phyloP scores from a whole-genome alignment of 2,329 filamentous ascomycete species.

The Neocucurbitaria cava region DNA sequence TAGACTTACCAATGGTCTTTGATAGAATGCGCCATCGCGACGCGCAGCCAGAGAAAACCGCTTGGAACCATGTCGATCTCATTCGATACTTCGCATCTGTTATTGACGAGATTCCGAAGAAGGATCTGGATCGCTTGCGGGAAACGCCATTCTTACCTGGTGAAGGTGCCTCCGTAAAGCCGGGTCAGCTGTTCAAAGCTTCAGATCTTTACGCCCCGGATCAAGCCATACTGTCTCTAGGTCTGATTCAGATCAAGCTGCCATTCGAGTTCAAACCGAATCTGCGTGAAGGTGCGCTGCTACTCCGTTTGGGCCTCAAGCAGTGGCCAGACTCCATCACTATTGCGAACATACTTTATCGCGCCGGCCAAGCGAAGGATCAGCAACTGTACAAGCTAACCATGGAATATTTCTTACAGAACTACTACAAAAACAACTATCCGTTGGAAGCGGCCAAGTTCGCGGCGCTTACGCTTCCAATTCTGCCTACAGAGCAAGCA shows the following conservation, averaged over 20 bases:
- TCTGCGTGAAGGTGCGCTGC: conserved; percentile 72
- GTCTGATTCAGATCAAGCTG: conserved; percentile 65
- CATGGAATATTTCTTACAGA: conserved; percentile 81
- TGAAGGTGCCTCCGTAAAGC: conserved; percentile 50
- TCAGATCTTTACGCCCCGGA: conserved; percentile 47
- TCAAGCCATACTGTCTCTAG: conserved; percentile 38
- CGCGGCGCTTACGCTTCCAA: conserved; percentile 51
- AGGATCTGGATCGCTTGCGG: conserved; percentile 80
- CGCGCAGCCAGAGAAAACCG: conserved; percentile 58
- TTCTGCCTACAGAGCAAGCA: conserved; percentile 73
- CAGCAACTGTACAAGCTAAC: conserved; percentile 68
- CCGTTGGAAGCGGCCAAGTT: conserved; percentile 63
- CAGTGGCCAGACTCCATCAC: conserved; percentile 74
- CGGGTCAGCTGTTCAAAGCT: conserved; percentile 44
- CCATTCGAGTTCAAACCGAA: conserved; percentile 72
- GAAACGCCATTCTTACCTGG: conserved; percentile 82
- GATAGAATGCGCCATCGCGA: conserved; percentile 76
- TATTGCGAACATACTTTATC: conserved; percentile 79
- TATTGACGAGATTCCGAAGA: conserved; percentile 81
- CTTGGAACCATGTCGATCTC: conserved; percentile 92
- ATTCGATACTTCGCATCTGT: conserved; percentile 95
- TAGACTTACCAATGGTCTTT: conserved; percentile 94
- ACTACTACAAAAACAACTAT: conserved; percentile 82
- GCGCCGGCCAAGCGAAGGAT: conserved; percentile 61
- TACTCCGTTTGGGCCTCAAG: conserved; percentile 75